Evolutionary conservation across 1,284 basidiomycete species (phyloP), one percentile per base, ranked within the genome.

Genomic region (Singerocomus rubriflavus): DNA sequence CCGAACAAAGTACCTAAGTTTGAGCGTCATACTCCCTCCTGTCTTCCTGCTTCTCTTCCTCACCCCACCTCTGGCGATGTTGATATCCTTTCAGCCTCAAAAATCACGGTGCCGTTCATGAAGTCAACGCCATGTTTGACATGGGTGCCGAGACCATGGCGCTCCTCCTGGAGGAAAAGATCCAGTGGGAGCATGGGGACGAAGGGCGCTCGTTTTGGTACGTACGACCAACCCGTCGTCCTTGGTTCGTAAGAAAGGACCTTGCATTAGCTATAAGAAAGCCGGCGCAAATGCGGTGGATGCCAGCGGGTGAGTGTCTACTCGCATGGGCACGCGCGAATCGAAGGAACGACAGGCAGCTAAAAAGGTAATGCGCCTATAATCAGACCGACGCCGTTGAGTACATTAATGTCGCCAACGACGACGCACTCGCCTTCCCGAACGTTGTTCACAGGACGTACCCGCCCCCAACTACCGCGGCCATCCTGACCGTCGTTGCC

Each of bases 171-270:
- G 77, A 79, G 36, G 83, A 87, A 59, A 83, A 84, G 60, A 68
- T 85, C 72, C 74, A 75, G 49, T 86, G 72, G 55, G 84, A 85
- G 57, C 82, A 85, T 62, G 84, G 85, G 1, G 79, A 86, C 56
- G 69, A 67, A 6, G 85, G 85, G 0, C 68, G 69, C 51, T 84
- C 81, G 0, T 83, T 81, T 50, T 85, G 85, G 79, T 80, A n/a
- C 32, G 49, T 51, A 21, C 4, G 21, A 21, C 21, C 21, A 21
- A 21, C 21, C 21, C 21, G 21, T 21, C 21, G 4, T 21, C 21
- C 21, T 21, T 21, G 21, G 21, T 21, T 21, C 21, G 21, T 21
- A 2, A 21, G 21, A 21, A 21, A 21, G 25, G 49, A 14, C 4
- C 9, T n/a, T 1, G 33, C 17, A 44, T 41, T 55, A 85, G 84